Evolutionary conservation across 139 green algal genomes (phyloP).

Genomic region (Gonium pectorale): DNA sequence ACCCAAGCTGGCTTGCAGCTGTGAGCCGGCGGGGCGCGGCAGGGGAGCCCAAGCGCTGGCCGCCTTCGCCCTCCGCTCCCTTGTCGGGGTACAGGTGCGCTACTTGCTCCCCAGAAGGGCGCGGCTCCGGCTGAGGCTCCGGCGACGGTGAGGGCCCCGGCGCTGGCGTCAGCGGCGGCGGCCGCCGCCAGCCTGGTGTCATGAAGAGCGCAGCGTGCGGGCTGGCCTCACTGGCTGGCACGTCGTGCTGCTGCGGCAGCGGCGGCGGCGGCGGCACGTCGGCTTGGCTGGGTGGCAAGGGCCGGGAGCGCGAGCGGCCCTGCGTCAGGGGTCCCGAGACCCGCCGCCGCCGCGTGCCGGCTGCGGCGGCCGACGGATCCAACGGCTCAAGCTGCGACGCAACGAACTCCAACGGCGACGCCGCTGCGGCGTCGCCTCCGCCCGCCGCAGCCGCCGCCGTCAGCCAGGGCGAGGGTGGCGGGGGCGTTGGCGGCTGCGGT

Average conservation of each 20-base stretch:
- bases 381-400: constrained; percentile 33
- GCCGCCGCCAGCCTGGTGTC: neutral
- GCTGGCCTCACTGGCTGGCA: neutral
- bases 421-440: neutral
- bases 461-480: neutral
- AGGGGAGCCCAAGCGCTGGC: too few species aligned
- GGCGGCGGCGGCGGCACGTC: neutral
- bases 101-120: neutral
- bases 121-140: neutral
- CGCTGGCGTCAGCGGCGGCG: neutral
- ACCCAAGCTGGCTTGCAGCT: too few species aligned
- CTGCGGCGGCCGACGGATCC: too few species aligned
- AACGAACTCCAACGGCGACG: constrained; percentile 12
- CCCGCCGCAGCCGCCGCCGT: neutral
- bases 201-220: neutral
- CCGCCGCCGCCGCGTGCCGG: too few species aligned
- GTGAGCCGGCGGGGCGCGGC: too few species aligned
- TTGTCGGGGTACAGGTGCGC: neutral
- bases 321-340: too few species aligned
- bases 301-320: neutral
- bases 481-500: neutral
- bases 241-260: neutral
- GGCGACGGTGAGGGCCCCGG: neutral
- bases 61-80: too few species aligned
- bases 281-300: neutral